These are phyloP conservation scores for Nitzschia sp. DNA, from an alignment of 108 stramenopile genomes.

Conservation along the genomic window DNA sequence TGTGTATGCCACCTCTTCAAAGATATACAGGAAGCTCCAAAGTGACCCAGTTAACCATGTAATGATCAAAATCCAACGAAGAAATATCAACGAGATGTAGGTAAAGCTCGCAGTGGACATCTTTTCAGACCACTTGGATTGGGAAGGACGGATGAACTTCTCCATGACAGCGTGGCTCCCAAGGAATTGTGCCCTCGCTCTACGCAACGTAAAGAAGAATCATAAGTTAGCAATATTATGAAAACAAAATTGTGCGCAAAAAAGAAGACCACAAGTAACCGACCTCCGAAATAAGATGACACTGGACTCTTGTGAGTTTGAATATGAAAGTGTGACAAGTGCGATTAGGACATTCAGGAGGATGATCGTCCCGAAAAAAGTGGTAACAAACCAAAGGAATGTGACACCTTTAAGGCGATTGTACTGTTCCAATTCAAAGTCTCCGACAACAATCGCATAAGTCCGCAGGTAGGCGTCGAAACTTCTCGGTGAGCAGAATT, in stretches of 20 bases:
- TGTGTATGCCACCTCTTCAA: neutral
- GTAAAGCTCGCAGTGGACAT: neutral
- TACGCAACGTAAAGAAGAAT: neutral
- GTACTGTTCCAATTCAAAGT: constrained; percentile 33
- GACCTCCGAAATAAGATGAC: constrained; percentile 16
- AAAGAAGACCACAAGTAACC: no score
- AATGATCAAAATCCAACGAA: neutral
- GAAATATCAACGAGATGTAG: neutral
- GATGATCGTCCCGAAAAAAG: constrained; percentile 39
- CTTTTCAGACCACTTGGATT: neutral
- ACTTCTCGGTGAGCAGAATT: constrained; percentile 21
- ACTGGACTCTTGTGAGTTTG: constrained; percentile 4
- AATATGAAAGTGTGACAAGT: constrained; percentile 9
- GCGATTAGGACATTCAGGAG: constrained; percentile 55
- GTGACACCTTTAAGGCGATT: constrained; percentile 3
- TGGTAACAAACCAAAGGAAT: constrained; percentile 31
- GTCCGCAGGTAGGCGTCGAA: constrained; percentile 1
- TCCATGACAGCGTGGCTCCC: constrained; percentile 9
- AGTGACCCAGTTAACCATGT: neutral
- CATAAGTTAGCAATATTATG: neutral
- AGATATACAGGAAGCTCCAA: neutral
- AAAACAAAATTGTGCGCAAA: no score
- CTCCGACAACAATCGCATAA: constrained; percentile 32
- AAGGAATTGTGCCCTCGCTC: constrained; percentile 4
- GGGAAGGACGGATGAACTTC: neutral